Evolutionary conservation across 441 rosid genomes (phyloP), one percentile per base, ranked within the genome.

Genomic region (Metrosideros polymorpha): DNA sequence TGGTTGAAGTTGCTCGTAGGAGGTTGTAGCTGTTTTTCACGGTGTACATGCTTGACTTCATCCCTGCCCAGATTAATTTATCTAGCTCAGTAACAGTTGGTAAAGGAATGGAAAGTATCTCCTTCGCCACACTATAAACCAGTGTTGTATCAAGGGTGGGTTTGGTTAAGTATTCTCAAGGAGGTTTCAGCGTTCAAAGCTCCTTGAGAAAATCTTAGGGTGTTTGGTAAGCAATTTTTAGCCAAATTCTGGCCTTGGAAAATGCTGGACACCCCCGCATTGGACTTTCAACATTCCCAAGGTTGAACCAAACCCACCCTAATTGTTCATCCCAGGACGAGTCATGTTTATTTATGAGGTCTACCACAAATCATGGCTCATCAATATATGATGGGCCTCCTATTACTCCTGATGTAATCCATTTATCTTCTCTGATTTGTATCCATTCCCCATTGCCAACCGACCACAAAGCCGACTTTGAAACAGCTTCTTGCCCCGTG

Each of bases 31-130:
- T 24, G 24, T 54, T 10, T 54, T 54, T 54, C 57, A 24, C 4
- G 8, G 1, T 54, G 9, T 22, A 24, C 24, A 54, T 0, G n/a
- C 57, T 1, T 54, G 3, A 24, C 13, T 54, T 54, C 1, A 6
- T 8, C n/a, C 57, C 24, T 54, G n/a, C 22, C 57, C 12, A 54
- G 0, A 54, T 54, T 54, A 24, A 54, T 24, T 54, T 24, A 22
- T 54, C 9, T 54, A 5, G 12, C n/a, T 54, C 13, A 54, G 0
- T 54, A 54, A 24, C n/a, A 22, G 24, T 54, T 54, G n/a, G 57
- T 54, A 54, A 24, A 54, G 57, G 57, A n/a, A 54, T 54, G 57
- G 57, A 54, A 54, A 54, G 13, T 54, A 24, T 24, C 57, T 54
- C n/a, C n/a, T 54, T 24, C 57, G 24, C n/a, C n/a, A 54, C 24